Base-by-base conservation (phyloP, 2,329 filamentous ascomycete species). In the Neopestalotiopsis sp. region DNA sequence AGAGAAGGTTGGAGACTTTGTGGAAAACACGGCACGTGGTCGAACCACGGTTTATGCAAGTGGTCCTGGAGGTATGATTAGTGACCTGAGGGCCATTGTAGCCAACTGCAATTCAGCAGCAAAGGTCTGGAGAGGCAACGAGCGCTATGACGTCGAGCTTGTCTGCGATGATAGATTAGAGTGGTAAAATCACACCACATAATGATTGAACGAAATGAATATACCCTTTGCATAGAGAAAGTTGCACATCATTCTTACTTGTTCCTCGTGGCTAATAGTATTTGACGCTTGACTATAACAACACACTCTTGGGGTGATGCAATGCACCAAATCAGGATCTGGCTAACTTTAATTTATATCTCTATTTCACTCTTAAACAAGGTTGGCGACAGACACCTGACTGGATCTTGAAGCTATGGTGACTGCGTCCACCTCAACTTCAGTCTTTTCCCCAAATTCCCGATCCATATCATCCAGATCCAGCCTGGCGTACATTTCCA, bases 111-210 rank as follows among this genome's bases (percentile, higher is more conserved):
- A 90, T 76, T 82, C 83, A 7, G 85, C 83, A 0, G 72, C 74
- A 0, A 84, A 81, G 71, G 88, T 91, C 10, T 90, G 88, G 89
- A 85, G 78, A 67, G 88, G 89, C 0, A 82, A 90, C 28, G 85
- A 86, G 73, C 82, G 83, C 49, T 87, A 81, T 62, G 85, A 90
- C 74, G 88, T 91, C 2, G 77, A 81, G 62, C 79, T 91, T 42
- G 78, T 88, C 38, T 89, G 86, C 74, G 89, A 91, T 77, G 88
- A 91, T 79, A 83, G 89, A 58, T 77, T 91, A 69, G 87, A 88
- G 75, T 84, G 83, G 80, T 86, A 71, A 71, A 63, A 17, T 13
- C 7, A n/a, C 12, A 12, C 42, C 62, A 38, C 32, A 32, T 40
- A 38, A 63, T 32, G 60, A 63, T 59, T 59, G 57, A 59, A 59